Evolutionary conservation across 371 early-diverging fungal genomes (phyloP).

Genomic region (Actinomortierella ambigua): DNA sequence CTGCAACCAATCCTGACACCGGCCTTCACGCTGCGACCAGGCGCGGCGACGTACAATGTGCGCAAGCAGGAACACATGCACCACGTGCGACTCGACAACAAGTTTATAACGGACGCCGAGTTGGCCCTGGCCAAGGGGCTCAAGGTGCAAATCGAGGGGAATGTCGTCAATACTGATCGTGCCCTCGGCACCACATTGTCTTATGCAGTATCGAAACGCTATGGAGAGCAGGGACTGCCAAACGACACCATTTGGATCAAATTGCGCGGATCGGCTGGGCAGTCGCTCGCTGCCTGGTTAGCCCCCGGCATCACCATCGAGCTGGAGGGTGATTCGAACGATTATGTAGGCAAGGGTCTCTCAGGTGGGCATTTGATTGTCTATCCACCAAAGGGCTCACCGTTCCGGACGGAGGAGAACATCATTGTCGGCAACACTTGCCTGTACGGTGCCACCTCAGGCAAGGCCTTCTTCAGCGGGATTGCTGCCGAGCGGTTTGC

Average conservation of each 20-base stretch:
- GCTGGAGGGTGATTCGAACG: slow-evolving; percentile 97
- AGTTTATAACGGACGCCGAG: slow-evolving; percentile 80
- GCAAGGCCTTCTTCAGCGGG: slow-evolving; percentile 91
- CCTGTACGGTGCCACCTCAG: slow-evolving; percentile 95
- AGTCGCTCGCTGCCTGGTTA: slow-evolving; percentile 95
- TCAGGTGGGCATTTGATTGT: slow-evolving; percentile 90
- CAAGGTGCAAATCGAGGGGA: slow-evolving; percentile 63
- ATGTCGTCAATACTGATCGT: slow-evolving; percentile 94
- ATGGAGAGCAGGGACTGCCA: slow-evolving; percentile 87
- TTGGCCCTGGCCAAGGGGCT: slow-evolving; percentile 67
- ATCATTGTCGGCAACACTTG: slow-evolving; percentile 96
- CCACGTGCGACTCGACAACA: slow-evolving; percentile 83
- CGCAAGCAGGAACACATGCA: slow-evolving; percentile 88
- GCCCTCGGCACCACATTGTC: slow-evolving; percentile 91
- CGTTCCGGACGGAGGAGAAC: slow-evolving; percentile 85
- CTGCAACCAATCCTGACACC: slow-evolving; percentile 88
- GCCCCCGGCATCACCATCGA: slow-evolving; percentile 90
- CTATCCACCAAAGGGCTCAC: slow-evolving; percentile 82
- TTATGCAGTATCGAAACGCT: slow-evolving; percentile 82
- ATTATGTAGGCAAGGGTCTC: slow-evolving; percentile 98
- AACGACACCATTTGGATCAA: slow-evolving; percentile 84
- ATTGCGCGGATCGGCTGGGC: slow-evolving; percentile 94
- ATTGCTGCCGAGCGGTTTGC: slow-evolving; percentile 97
- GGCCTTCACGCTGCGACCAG: slow-evolving; percentile 84
- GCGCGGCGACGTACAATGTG: slow-evolving; percentile 81